A percentile compares a stretch with the other conserved stretches of the same genome.
These are phyloP conservation scores for Aspergillus mulundensis DNA, from an alignment of 495 filamentous ascomycete species.

Conservation along the genomic window DNA sequence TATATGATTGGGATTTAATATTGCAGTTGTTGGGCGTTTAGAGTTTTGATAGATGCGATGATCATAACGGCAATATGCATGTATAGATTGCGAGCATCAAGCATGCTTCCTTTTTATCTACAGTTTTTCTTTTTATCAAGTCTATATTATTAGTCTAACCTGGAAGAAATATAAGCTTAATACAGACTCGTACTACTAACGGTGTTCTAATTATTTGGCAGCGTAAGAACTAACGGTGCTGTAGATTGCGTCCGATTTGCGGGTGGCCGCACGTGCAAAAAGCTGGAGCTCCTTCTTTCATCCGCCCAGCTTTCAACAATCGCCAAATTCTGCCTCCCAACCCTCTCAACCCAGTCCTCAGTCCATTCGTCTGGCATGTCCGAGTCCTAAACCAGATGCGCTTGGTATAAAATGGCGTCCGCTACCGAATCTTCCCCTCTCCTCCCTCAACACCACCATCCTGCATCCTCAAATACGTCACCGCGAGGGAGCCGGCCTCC, in stretches of 20 bases:
- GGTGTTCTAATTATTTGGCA: background rate
- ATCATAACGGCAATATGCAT: background rate
- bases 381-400: background rate
- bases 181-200: background rate
- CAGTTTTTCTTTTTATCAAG: background rate
- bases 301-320: background rate
- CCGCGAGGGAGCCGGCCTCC: constrained; percentile 37
- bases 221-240: too few species aligned
- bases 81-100: background rate
- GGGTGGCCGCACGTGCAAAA: constrained; percentile 1
- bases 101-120: constrained; percentile 9
- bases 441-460: constrained; percentile 38
- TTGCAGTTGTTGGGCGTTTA: constrained; percentile 5
- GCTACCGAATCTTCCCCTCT: constrained; percentile 46
- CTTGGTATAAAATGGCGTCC: constrained; percentile 32
- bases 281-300: constrained; percentile 1
- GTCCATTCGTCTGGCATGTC: constrained; percentile 4
- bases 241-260: background rate
- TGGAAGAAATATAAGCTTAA: background rate
- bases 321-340: background rate
- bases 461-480: constrained; percentile 35
- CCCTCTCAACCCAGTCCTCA: background rate
- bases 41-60: background rate
- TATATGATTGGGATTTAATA: background rate
- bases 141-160: background rate